A percentile compares a stretch with the other conserved stretches of the same genome.
Conservation (phyloP, 257 asterid genomes). For the Gentiana straminea region DNA sequence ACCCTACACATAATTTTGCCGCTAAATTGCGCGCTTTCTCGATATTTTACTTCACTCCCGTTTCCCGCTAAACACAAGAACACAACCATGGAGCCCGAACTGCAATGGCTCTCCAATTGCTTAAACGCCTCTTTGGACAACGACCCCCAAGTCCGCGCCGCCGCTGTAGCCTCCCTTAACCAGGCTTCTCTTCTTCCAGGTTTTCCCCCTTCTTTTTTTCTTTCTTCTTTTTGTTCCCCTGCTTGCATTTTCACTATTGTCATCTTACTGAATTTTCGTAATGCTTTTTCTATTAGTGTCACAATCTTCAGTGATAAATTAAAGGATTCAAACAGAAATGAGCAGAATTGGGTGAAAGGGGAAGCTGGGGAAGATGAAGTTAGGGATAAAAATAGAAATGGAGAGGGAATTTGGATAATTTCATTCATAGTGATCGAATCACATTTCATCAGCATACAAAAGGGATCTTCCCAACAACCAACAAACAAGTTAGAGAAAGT, state of each 20-base stretch:
- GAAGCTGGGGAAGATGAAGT: too few species aligned
- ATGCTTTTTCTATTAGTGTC: not conserved
- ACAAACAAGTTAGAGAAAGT: too few species aligned
- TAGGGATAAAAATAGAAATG: too few species aligned
- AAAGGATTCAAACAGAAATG: too few species aligned
- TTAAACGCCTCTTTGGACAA: constrained; percentile 85
- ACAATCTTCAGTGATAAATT: too few species aligned
- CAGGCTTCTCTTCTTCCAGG: constrained; percentile 95
- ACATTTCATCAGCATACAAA: too few species aligned
- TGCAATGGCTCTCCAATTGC: constrained; percentile 76
- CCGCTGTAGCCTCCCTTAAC: constrained; percentile 82
- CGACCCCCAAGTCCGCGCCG: constrained; percentile 64
- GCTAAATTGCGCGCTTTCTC: not conserved
- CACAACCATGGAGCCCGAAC: constrained; percentile 52
- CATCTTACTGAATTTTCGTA: not conserved
- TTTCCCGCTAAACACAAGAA: not conserved
- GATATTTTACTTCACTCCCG: too few species aligned
- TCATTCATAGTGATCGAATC: too few species aligned
- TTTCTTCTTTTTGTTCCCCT: not conserved
- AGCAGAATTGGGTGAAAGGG: too few species aligned
- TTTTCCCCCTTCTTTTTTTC: constrained; percentile 5
- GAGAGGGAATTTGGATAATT: too few species aligned
- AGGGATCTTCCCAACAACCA: too few species aligned
- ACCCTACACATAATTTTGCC: not conserved
- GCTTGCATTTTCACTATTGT: too few species aligned